phyloP scores from a whole-genome alignment of 495 filamentous ascomycete genomes.

The Immersiella caudata region DNA sequence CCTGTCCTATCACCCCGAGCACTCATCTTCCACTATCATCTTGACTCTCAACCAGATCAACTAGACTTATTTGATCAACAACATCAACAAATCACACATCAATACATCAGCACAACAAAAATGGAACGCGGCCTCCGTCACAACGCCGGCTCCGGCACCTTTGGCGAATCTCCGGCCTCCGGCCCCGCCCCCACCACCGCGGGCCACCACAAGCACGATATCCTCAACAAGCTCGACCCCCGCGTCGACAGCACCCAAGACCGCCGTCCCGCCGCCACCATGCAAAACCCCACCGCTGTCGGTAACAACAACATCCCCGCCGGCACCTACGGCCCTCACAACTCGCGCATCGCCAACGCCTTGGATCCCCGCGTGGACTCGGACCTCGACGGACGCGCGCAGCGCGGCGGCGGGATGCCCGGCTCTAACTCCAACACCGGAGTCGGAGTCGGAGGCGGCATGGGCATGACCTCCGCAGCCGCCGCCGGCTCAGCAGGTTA shows the following conservation, averaged over 20 bases:
- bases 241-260: constrained; percentile 58
- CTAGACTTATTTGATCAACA: constrained; percentile 2
- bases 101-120: constrained; percentile 5
- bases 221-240: constrained; percentile 70
- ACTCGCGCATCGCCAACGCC: constrained; percentile 42
- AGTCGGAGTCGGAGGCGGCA: no score
- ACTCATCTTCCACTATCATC: background rate
- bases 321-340: constrained; percentile 49
- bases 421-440: no score
- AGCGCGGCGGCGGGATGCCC: background rate
- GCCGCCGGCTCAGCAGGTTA: constrained; percentile 7
- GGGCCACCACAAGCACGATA: constrained; percentile 58
- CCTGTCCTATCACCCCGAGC: background rate
- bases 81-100: constrained; percentile 7
- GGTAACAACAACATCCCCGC: constrained; percentile 29
- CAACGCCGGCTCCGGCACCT: constrained; percentile 18
- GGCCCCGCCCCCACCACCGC: constrained; percentile 37
- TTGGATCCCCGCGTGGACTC: constrained; percentile 34
- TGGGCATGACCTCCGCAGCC: background rate
- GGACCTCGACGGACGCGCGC: constrained; percentile 2
- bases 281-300: no score
- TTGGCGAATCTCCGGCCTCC: constrained; percentile 31
- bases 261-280: constrained; percentile 31
- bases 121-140: constrained; percentile 18
- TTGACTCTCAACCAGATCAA: background rate